A percentile compares a stretch with the other conserved stretches of the same genome.
Evolutionary conservation across 2,329 filamentous ascomycete species (phyloP).

Genomic region (Ophiostoma australiae): DNA sequence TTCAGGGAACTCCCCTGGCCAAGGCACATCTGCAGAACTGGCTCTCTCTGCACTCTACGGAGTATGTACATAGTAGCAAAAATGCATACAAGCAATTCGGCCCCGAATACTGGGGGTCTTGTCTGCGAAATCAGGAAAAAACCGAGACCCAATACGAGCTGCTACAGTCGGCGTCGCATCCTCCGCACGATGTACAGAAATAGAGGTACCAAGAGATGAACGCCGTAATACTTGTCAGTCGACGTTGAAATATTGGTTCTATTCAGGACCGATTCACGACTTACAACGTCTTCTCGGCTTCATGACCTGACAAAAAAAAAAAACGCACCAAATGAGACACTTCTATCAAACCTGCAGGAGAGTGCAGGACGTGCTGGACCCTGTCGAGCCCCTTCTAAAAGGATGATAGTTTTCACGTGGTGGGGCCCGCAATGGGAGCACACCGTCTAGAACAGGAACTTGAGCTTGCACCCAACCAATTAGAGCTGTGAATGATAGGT

Average conservation of each 20-base stretch:
- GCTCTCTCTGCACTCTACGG: neutral
- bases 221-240: neutral
- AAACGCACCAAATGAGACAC: conserved; percentile 1
- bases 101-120: neutral
- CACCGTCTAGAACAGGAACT: conserved; percentile 5
- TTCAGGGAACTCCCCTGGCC: conserved; percentile 11
- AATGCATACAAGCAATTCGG: neutral
- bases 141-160: neutral
- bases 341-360: neutral
- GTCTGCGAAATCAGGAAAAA: conserved; percentile 12
- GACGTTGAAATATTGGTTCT: neutral
- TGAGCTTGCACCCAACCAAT: neutral
- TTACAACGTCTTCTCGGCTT: too few species aligned
- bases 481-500: neutral
- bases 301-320: neutral
- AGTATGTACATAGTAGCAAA: neutral
- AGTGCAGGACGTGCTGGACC: conserved; percentile 1
- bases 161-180: neutral
- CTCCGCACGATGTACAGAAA: neutral
- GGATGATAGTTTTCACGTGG: neutral
- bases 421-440: neutral
- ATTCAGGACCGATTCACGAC: neutral
- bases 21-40: conserved; percentile 1
- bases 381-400: neutral
- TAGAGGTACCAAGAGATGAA: neutral